Evolutionary conservation across 2,329 filamentous ascomycete genomes (phyloP), one percentile per base, ranked within the genome.

Genomic region (Ophiostoma pallidulum): DNA sequence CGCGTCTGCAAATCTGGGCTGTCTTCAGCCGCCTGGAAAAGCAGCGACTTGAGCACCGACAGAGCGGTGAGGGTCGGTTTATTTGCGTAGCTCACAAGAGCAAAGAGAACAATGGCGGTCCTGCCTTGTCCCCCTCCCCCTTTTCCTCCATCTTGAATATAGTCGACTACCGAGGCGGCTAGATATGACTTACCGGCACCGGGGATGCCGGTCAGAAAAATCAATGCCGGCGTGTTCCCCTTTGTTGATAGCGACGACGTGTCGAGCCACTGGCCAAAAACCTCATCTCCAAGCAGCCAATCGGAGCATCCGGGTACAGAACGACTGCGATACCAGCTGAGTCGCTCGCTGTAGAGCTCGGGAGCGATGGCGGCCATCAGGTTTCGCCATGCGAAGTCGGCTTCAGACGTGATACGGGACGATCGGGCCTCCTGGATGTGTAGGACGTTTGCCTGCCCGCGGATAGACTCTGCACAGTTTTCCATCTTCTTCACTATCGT

Each of bases 181-280:
- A 41, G 24, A 41, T 41, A 41, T 8, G 38, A 26, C 38, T 41
- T 41, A n/a, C 38, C 38, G 18, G 38, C 22, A 26, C 38, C 38
- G 13, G 38, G 38, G 26, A 41, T 41, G 24, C 38, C 38, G 20
- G 26, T 20, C 38, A 41, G 28, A 20, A 20, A 41, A 29, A 41
- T n/a, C n/a, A n/a, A n/a, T n/a, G n/a, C n/a, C n/a, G n/a, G n/a
- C n/a, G n/a, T n/a, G n/a, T n/a, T n/a, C n/a, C n/a, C n/a, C n/a
- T n/a, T n/a, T n/a, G n/a, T n/a, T n/a, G n/a, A n/a, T n/a, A n/a
- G n/a, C n/a, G n/a, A n/a, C n/a, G n/a, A n/a, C n/a, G n/a, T n/a
- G n/a, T 41, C 38, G 7, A 29, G 24, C 38, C 38, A 41, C 24
- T 41, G n/a, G 24, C 18, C 7, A 41, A 41, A 41, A n/a, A n/a